Evolutionary conservation across 169 alveolate species (phyloP).

Genomic region (Plasmodium fragile): DNA sequence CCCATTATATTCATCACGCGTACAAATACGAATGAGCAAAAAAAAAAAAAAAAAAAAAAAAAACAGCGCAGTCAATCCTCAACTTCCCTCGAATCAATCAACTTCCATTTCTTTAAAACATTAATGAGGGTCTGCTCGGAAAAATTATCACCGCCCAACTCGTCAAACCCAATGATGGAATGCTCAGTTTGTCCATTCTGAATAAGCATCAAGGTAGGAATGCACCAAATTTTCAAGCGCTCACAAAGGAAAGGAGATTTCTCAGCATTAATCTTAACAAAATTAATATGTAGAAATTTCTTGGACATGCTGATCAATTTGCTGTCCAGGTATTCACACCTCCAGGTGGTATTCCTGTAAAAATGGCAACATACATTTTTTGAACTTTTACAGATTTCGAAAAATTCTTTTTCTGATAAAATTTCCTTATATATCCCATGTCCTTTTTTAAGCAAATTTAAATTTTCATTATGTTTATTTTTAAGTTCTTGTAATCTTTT

Average conservation of each 20-base stretch:
- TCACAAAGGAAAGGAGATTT: constrained; percentile 86
- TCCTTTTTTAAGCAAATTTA: constrained; percentile 79
- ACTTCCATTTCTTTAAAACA: constrained; percentile 62
- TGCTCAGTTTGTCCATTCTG: constrained; percentile 84
- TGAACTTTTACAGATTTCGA: constrained; percentile 82
- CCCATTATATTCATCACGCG: neutral
- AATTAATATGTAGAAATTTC: constrained; percentile 79
- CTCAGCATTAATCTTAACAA: constrained; percentile 84
- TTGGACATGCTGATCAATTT: constrained; percentile 79
- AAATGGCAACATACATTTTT: constrained; percentile 83
- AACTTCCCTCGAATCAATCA: constrained; percentile 8
- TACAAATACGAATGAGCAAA: neutral
- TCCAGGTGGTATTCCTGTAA: constrained; percentile 85
- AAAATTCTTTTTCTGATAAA: constrained; percentile 85
- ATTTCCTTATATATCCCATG: constrained; percentile 83
- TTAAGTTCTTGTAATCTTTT: constrained; percentile 82
- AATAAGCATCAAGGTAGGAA: constrained; percentile 85
- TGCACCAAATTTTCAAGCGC: constrained; percentile 86
- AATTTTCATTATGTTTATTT: constrained; percentile 78
- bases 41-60: no score
- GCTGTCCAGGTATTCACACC: constrained; percentile 82
- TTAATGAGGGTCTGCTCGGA: constrained; percentile 31
- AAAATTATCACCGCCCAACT: constrained; percentile 82
- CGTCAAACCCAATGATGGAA: constrained; percentile 85
- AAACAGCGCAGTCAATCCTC: constrained; percentile 19